phyloP scores from a whole-genome alignment of 768 basidiomycete species.

The Lactarius indigo region DNA sequence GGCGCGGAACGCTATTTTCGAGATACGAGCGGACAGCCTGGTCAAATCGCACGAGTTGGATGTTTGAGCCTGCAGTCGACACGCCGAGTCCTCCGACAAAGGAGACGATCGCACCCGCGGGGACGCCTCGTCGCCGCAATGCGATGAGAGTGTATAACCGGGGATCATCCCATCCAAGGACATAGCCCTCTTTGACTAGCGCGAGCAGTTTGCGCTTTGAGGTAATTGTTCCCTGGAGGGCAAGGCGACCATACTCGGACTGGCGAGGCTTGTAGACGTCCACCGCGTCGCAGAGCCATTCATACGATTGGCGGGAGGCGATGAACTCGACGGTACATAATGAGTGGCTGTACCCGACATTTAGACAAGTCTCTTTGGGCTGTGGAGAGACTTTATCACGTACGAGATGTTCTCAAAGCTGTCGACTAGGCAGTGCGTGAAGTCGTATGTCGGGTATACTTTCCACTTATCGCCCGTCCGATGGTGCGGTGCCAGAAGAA shows the following conservation, averaged over 20 bases:
- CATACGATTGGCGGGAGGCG: constrained; percentile 93
- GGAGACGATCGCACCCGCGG: constrained; percentile 91
- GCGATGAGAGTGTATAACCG: constrained; percentile 96
- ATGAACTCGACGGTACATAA: constrained; percentile 96
- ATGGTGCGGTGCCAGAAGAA: constrained; percentile 87
- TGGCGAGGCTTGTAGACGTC: constrained; percentile 96
- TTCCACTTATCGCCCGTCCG: constrained; percentile 92
- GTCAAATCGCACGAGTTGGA: constrained; percentile 87
- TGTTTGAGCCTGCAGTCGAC: constrained; percentile 77
- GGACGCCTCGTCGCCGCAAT: constrained; percentile 89
- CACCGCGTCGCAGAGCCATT: constrained; percentile 98
- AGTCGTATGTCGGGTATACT: constrained; percentile 98
- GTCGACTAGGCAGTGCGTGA: constrained; percentile 97
- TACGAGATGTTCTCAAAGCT: constrained; percentile 99
- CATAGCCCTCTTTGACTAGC: constrained; percentile 80
- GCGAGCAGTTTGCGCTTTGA: constrained; percentile 94
- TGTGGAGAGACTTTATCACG: constrained; percentile 35
- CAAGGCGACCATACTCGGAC: constrained; percentile 93
- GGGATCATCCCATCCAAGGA: constrained; percentile 95
- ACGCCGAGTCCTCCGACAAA: constrained; percentile 96
- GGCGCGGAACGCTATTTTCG: constrained; percentile 80
- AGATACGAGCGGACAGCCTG: constrained; percentile 85
- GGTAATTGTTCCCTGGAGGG: constrained; percentile 90
- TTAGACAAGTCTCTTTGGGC: constrained; percentile 6
- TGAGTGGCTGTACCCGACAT: constrained; percentile 65